Conservation (phyloP, 2,329 filamentous ascomycete species). For the Colletotrichum plurivorum region DNA sequence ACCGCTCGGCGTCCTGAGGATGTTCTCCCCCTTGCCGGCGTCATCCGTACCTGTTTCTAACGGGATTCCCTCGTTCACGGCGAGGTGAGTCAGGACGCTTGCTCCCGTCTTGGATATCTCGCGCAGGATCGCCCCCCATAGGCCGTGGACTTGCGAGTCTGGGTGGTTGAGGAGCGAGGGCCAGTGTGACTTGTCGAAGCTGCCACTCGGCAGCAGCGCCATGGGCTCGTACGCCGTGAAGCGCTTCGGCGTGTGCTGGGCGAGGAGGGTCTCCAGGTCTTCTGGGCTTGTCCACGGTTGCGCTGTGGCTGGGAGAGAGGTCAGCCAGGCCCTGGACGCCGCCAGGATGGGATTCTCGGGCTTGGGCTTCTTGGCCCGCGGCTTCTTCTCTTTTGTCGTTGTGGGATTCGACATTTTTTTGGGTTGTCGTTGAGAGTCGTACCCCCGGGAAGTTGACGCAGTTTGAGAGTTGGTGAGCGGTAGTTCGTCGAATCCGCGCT, state of each 20-base stretch:
- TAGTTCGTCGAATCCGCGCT: neutral
- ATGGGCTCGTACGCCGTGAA: constrained; percentile 75
- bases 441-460: neutral
- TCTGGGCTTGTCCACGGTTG: constrained; percentile 24
- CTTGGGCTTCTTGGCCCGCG: constrained; percentile 44
- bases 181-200: constrained; percentile 64
- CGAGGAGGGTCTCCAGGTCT: constrained; percentile 50
- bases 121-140: constrained; percentile 66
- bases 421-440: neutral
- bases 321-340: constrained; percentile 54
- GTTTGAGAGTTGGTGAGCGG: neutral
- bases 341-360: constrained; percentile 52
- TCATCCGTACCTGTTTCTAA: constrained; percentile 48
- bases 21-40: constrained; percentile 67
- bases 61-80: constrained; percentile 74
- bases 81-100: constrained; percentile 67
- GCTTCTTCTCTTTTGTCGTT: constrained; percentile 37
- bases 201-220: constrained; percentile 71
- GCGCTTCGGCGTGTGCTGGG: constrained; percentile 64
- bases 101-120: constrained; percentile 60
- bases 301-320: constrained; percentile 42
- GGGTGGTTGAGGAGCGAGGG: constrained; percentile 48
- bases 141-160: constrained; percentile 44
- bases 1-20: constrained; percentile 79
- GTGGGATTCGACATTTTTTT: neutral